Percentiles rank a stretch among this genome's conserved stretches.
phyloP scores from a whole-genome alignment of 139 green algal species.

The Auxenochlorella pyrenoidosa region DNA sequence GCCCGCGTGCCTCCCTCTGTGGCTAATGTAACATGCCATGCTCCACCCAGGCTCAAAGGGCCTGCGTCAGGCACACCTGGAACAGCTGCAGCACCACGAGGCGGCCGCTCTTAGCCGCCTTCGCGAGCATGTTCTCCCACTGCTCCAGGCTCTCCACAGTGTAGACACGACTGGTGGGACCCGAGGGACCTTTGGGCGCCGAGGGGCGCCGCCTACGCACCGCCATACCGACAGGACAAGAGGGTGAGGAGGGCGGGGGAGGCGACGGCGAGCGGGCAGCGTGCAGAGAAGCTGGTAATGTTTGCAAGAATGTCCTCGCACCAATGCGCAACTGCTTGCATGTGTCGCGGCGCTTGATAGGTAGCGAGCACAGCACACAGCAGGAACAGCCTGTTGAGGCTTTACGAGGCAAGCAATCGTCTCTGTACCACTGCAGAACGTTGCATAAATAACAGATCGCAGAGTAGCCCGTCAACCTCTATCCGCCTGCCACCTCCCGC shows the following conservation, averaged over 20 bases:
- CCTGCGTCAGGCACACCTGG: not conserved
- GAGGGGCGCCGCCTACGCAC: not conserved
- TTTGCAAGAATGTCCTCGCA: not conserved
- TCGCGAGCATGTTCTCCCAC: slow-evolving; percentile 11
- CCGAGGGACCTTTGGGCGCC: not conserved
- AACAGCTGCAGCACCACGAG: slow-evolving; percentile 6
- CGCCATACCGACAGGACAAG: not conserved
- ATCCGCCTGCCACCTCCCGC: too few species aligned
- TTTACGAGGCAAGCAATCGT: too few species aligned
- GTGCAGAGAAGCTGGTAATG: not conserved
- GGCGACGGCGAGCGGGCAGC: not conserved
- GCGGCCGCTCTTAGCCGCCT: slow-evolving; percentile 6
- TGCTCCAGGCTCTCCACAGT: slow-evolving; percentile 12
- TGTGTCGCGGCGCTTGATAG: not conserved
- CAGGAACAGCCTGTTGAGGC: too few species aligned
- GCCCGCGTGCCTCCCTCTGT: too few species aligned
- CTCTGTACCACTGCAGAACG: too few species aligned
- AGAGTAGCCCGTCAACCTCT: too few species aligned
- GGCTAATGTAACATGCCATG: too few species aligned
- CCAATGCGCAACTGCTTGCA: not conserved
- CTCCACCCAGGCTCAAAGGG: too few species aligned
- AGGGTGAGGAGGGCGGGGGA: not conserved
- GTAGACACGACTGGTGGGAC: not conserved
- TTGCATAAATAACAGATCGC: too few species aligned
- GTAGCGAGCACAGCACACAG: not conserved